Evolutionary conservation across 805 yeast species (phyloP).

Genomic region (Pichia deserticola): DNA sequence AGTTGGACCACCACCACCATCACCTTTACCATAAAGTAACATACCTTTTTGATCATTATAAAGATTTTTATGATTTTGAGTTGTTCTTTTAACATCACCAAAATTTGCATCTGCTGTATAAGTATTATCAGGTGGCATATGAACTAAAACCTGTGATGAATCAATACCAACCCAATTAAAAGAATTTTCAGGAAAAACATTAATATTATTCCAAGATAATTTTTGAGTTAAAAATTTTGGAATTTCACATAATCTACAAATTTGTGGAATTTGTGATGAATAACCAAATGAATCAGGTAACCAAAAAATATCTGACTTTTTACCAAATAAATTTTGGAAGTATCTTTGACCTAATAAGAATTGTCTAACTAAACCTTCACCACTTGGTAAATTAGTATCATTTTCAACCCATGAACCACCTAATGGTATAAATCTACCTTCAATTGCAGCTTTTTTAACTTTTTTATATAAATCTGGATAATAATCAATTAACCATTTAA

Average conservation of each 20-base stretch:
- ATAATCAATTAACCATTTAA: conserved; percentile 80
- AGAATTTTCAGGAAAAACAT: conserved; percentile 80
- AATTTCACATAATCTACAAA: conserved; percentile 82
- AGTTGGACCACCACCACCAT: conserved; percentile 98
- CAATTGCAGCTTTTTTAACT: conserved; percentile 56
- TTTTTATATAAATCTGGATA: conserved; percentile 73
- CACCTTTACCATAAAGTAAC: conserved; percentile 87
- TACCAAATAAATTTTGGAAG: conserved; percentile 72
- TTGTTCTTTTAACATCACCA: conserved; percentile 83
- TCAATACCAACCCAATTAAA: conserved; percentile 95
- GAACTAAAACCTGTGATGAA: conserved; percentile 87
- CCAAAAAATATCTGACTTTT: conserved; percentile 76
- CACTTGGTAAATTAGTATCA: conserved; percentile 93
- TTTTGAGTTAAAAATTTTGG: conserved; percentile 86
- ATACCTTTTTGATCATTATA: conserved; percentile 76
- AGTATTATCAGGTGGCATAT: conserved; percentile 97
- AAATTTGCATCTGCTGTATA: conserved; percentile 90
- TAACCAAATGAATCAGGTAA: conserved; percentile 97
- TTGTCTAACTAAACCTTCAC: conserved; percentile 86
- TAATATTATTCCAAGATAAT: conserved; percentile 93
- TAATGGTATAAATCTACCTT: conserved; percentile 76
- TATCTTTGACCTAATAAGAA: conserved; percentile 86
- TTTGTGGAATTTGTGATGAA: conserved; percentile 90
- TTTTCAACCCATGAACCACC: conserved; percentile 99
- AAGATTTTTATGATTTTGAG: conserved; percentile 74